Evolutionary conservation across 768 basidiomycete species (phyloP).

Genomic region (Boletellus emodensis): DNA sequence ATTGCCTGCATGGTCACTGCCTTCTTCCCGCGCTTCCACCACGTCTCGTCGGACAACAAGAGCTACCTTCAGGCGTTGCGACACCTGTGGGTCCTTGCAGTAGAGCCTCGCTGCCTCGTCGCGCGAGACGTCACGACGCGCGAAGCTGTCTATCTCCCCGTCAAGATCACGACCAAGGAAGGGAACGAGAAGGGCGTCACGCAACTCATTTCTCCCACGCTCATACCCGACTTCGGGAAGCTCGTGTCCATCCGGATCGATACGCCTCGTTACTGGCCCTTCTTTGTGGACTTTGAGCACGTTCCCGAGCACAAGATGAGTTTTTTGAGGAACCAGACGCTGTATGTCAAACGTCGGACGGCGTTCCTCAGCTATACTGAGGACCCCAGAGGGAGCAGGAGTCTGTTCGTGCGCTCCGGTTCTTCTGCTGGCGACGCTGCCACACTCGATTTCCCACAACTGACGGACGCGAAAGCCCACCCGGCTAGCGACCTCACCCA

Average conservation of each 20-base stretch:
- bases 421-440: constrained; percentile 81
- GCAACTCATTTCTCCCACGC: constrained; percentile 85
- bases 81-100: constrained; percentile 94
- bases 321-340: constrained; percentile 71
- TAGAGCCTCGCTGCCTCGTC: constrained; percentile 89
- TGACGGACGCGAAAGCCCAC: constrained; percentile 61
- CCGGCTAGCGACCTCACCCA: constrained; percentile 73
- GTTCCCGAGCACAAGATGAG: constrained; percentile 63
- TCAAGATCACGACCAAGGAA: constrained; percentile 81
- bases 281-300: constrained; percentile 73
- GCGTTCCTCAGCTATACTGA: constrained; percentile 92
- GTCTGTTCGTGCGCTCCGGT: constrained; percentile 85
- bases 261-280: constrained; percentile 94
- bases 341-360: constrained; percentile 89
- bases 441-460: constrained; percentile 78
- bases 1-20: constrained; percentile 87
- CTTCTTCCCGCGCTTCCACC: constrained; percentile 88
- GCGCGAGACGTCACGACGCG: constrained; percentile 89
- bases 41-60: constrained; percentile 79
- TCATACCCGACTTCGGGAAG: constrained; percentile 84
- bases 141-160: constrained; percentile 88
- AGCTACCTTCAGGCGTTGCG: constrained; percentile 89
- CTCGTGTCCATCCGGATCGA: constrained; percentile 83
- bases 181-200: constrained; percentile 58
- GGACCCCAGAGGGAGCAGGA: constrained; percentile 90